Conservation (phyloP, 2,329 filamentous ascomycete species). For the Botrytis hyacinthi region DNA sequence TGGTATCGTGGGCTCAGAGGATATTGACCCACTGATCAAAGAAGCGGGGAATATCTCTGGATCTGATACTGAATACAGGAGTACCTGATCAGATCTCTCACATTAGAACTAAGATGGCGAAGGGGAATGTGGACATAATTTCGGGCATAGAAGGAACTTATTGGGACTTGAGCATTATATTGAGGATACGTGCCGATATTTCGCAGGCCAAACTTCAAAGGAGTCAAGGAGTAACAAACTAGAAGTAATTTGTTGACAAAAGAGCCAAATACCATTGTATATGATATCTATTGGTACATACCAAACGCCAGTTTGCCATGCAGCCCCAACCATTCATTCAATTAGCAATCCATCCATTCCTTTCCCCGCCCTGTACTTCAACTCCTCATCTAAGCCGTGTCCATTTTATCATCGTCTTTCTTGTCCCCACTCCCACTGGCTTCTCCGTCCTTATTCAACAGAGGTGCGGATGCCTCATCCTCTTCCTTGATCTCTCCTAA, state of each 20-base stretch:
- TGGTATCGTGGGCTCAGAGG: not conserved
- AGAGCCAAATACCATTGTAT: slow-evolving; percentile 24
- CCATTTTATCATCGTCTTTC: slow-evolving; percentile 72
- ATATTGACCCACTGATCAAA: not conserved
- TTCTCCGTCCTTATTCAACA: slow-evolving; percentile 63
- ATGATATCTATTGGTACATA: slow-evolving; percentile 39
- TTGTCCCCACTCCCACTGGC: slow-evolving; percentile 59
- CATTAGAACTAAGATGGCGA: not conserved
- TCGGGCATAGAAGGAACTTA: slow-evolving; percentile 4
- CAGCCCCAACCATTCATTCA: slow-evolving; percentile 42
- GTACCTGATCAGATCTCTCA: not conserved
- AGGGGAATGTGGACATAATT: not conserved
- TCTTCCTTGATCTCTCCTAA: slow-evolving; percentile 83
- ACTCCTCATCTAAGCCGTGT: slow-evolving; percentile 63
- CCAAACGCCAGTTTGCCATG: slow-evolving; percentile 39
- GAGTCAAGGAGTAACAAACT: slow-evolving; percentile 8
- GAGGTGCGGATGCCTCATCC: slow-evolving; percentile 62
- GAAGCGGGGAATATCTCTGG: not conserved
- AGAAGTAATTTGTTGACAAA: slow-evolving; percentile 22
- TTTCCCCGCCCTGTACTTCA: slow-evolving; percentile 52
- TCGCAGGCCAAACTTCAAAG: not conserved
- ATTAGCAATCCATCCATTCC: slow-evolving; percentile 90
- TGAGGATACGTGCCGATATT: not conserved
- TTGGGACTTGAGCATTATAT: not conserved
- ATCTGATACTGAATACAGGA: not conserved